Conservation (phyloP, 1,284 basidiomycete species). For the Pseudozyma flocculosa region DNA sequence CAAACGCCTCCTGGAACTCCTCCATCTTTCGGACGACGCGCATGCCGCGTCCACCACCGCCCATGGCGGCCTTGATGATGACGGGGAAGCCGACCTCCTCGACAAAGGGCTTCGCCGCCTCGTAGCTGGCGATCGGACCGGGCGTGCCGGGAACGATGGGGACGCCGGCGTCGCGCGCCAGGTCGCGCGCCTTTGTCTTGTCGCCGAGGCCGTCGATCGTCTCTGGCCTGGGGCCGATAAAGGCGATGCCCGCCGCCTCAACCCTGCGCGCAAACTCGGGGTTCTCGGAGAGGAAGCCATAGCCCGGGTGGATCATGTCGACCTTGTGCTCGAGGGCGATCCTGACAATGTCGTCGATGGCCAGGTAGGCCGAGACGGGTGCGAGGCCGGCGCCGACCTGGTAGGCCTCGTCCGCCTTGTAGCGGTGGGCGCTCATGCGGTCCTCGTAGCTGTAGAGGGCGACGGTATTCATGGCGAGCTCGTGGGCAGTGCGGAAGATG, state of each 20-base stretch:
- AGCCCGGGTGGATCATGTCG: constrained; percentile 65
- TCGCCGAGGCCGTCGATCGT: constrained; percentile 66
- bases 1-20: constrained; percentile 75
- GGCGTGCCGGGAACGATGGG: constrained; percentile 66
- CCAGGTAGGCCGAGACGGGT: constrained; percentile 63
- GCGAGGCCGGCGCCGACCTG: constrained; percentile 68
- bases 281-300: constrained; percentile 69
- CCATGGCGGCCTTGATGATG: constrained; percentile 71
- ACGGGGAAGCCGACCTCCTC: constrained; percentile 67
- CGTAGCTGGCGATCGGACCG: constrained; percentile 66
- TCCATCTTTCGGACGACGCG: constrained; percentile 73
- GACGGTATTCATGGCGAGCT: constrained; percentile 75
- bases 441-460: constrained; percentile 65
- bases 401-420: constrained; percentile 11
- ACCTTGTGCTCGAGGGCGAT: constrained; percentile 6
- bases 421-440: constrained; percentile 62
- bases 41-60: constrained; percentile 73
- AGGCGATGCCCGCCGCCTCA: constrained; percentile 63
- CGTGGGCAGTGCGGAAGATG: constrained; percentile 84
- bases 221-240: constrained; percentile 66
- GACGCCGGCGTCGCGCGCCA: constrained; percentile 64
- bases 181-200: constrained; percentile 66
- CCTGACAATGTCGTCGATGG: constrained; percentile 19
- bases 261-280: constrained; percentile 55
- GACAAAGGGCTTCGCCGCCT: constrained; percentile 76